These are phyloP conservation scores for Jatropha multifida DNA, from an alignment of 441 rosid genomes.

Conservation along the genomic window DNA sequence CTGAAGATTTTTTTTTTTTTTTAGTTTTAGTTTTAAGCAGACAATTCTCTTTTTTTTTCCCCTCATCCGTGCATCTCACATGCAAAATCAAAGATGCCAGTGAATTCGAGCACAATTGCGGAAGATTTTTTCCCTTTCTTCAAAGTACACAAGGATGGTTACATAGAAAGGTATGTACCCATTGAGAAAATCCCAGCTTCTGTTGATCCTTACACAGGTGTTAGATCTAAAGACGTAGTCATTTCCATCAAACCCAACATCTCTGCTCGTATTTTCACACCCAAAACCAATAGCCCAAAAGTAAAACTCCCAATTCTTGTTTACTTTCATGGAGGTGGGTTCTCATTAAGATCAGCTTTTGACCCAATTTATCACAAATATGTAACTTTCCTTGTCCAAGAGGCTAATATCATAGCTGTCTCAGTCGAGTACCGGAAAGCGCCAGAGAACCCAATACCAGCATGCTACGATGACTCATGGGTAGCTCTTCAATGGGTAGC, in stretches of 20 bases:
- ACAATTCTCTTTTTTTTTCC: too few relatives aligned
- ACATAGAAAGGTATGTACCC: conserved; percentile 19
- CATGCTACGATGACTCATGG: conserved; percentile 32
- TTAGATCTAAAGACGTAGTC: conserved; percentile 29
- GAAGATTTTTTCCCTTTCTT: conserved; percentile 18
- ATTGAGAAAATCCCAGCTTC: conserved; percentile 19
- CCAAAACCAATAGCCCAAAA: background rate
- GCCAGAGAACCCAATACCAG: conserved; percentile 30
- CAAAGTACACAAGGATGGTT: conserved; percentile 22
- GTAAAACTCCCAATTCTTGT: conserved; percentile 28
- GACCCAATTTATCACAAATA: conserved; percentile 20
- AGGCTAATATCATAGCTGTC: conserved; percentile 23
- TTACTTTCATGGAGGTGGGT: conserved; percentile 37
- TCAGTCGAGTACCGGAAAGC: conserved; percentile 29
- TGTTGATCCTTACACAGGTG: conserved; percentile 17
- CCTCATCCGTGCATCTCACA: too few relatives aligned
- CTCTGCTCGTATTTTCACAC: conserved; percentile 24
- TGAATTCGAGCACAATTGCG: too few relatives aligned
- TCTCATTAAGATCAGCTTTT: conserved; percentile 21
- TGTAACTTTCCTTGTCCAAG: conserved; percentile 7
- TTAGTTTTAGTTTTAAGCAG: too few relatives aligned
- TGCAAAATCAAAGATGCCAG: too few relatives aligned
- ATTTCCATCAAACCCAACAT: conserved; percentile 11
- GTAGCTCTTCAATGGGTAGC: conserved; percentile 32
- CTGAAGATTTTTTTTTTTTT: too few relatives aligned